Evolutionary conservation across 2,329 filamentous ascomycete genomes (phyloP).

Genomic region (Sclerotinia spermophila): DNA sequence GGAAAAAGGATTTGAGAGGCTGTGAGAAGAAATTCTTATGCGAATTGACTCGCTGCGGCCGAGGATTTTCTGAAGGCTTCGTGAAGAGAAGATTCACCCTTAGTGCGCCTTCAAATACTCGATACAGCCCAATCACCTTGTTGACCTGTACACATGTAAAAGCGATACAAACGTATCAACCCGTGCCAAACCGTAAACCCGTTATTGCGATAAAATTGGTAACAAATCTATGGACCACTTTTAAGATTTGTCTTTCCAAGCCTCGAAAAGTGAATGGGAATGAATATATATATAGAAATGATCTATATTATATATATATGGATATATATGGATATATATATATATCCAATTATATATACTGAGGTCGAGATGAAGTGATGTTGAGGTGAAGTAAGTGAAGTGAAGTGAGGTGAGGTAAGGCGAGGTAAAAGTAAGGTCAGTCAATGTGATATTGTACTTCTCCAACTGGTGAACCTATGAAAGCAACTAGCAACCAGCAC

Average conservation of each 20-base stretch:
- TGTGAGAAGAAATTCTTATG: neutral
- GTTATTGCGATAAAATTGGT: slow-evolving; percentile 4
- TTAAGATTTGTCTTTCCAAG: neutral
- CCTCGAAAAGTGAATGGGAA: neutral
- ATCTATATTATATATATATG: too few species aligned
- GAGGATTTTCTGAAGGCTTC: neutral
- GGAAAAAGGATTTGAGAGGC: too few species aligned
- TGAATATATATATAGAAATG: too few species aligned
- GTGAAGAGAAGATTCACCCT: slow-evolving; percentile 7
- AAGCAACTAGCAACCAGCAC: neutral
- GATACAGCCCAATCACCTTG: neutral
- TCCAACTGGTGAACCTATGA: neutral
- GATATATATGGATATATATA: too few species aligned
- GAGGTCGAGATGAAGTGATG: neutral
- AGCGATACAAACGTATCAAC: slow-evolving; percentile 4
- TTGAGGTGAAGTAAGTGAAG: neutral
- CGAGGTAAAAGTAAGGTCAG: too few species aligned
- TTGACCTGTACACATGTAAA: neutral
- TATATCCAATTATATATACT: too few species aligned
- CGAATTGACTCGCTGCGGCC: neutral
- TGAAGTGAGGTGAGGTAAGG: neutral
- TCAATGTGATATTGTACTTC: neutral
- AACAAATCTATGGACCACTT: neutral
- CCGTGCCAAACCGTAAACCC: neutral
- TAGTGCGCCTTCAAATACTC: neutral